Evolutionary conservation across 192 early-diverging fungal genomes (phyloP), one percentile per base, ranked within the genome.

Genomic region (Coemansia sp.): DNA sequence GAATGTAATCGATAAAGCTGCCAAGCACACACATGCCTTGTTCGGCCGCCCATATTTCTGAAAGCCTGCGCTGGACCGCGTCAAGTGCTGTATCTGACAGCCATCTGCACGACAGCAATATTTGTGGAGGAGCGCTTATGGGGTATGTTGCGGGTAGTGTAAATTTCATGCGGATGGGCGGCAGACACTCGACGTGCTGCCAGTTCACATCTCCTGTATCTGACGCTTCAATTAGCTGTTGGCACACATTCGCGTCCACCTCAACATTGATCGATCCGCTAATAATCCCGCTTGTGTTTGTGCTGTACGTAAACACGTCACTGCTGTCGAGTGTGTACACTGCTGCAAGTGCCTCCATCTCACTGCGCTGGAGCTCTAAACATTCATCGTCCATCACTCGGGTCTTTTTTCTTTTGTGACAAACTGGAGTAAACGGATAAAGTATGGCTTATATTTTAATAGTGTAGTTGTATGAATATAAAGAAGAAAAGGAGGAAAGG

Each of bases 261-360:
- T 18, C 47, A 19, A 19, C n/a, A 49, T 49, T 19, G 8, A 49
- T 49, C 4, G 47, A 49, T n/a, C 47, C 47, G 47, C 47, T 19
- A 19, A 49, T 49, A 0, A 7, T 49, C n/a, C 18, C 18, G 19
- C 19, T 18, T 3, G 3, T 8, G 3, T 1, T 7, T 8, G 47
- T 49, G 19, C 19, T 49, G 29, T 19, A 56, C 12, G 35, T 8
- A 37, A 56, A 56, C 7, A 11, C 19, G 4, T n/a, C 29, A n/a
- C 32, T 18, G 14, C 20, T 29, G 1, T n/a, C 29, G 8, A 4
- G 18, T 2, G 29, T 57, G 68, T 70, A 70, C 26, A 70, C 63
- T 16, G 62, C 68, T 0, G 37, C 38, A 22, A 70, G 49, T 3
- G 62, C 68, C 35, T 64, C 62, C 68, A 70, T 70, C 52, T 70